phyloP scores from a whole-genome alignment of 2,329 filamentous ascomycete species.

The Aspergillus clavatus region DNA sequence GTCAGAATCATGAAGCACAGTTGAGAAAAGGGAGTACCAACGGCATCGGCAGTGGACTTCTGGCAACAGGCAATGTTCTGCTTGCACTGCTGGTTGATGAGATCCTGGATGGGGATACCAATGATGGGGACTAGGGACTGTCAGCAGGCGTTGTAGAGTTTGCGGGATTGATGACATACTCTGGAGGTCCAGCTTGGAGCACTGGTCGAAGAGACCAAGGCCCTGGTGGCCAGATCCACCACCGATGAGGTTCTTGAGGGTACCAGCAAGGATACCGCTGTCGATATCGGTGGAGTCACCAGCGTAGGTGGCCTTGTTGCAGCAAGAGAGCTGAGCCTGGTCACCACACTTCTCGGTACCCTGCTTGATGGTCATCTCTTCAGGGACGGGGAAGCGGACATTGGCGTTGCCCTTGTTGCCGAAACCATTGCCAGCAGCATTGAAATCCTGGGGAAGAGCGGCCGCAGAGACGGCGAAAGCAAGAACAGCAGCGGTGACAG shows the following conservation, averaged over 20 bases:
- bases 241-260: conserved; percentile 33
- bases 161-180: conserved; percentile 19
- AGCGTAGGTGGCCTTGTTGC: conserved; percentile 36
- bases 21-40: conserved; percentile 10
- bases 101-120: conserved; percentile 26
- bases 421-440: conserved; percentile 22
- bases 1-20: neutral
- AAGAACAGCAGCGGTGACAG: conserved; percentile 30
- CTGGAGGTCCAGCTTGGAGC: conserved; percentile 36
- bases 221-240: conserved; percentile 30
- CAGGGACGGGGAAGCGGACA: conserved; percentile 30
- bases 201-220: conserved; percentile 39
- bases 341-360: conserved; percentile 37
- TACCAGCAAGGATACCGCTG: conserved; percentile 30
- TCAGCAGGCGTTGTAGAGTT: neutral
- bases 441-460: conserved; percentile 25
- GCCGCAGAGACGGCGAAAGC: conserved; percentile 31
- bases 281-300: conserved; percentile 32
- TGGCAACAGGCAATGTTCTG: conserved; percentile 40
- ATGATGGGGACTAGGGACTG: conserved; percentile 21
- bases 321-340: conserved; percentile 36
- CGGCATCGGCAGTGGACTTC: conserved; percentile 30
- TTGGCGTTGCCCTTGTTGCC: conserved; percentile 32
- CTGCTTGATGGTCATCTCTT: conserved; percentile 33
- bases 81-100: conserved; percentile 38